Evolutionary conservation across 257 asterid genomes (phyloP), one percentile per base, ranked within the genome.

Genomic region (Fraxinus pennsylvanica): DNA sequence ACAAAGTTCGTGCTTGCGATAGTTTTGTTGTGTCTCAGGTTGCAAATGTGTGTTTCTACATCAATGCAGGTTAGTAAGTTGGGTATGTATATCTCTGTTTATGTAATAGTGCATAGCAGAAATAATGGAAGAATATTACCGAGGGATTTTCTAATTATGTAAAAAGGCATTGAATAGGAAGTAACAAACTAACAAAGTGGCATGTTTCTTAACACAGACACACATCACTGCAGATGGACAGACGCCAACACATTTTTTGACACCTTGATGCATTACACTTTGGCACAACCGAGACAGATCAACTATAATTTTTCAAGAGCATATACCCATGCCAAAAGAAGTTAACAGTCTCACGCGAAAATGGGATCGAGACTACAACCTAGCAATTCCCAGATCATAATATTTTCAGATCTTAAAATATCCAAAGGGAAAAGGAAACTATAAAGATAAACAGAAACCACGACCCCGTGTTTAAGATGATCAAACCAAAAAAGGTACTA

Each of bases 401-500:
- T 25, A 63, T 27, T 63, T 27, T 25, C 35, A 63, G 35, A 63
- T 22, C 19, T 27, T 12, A 25, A 27, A 22, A 12, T 27, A 25
- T 63, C 69, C 36, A 1, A 25, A 9, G 15, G 15, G 10, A 22
- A 61, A 68, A 36, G 43, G 68, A 7, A 27, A 21, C 47, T 43
- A 43, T 12, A 63, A 29, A 50, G 65, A 77, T 72, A 67, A 73
- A 32, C 54, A 80, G 72, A 43, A 81, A 41, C 33, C 19, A 52
- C 47, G 72, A 7, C 69, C 85, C 43, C 35, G 9, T 7, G 29
- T 63, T 73, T 68, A 61, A 69, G 8, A n/a, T 61, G 65, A 3
- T 66, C 15, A 71, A 68, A 50, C 68, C 74, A 9, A 30, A n/a
- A 76, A 75, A 6, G 72, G 73, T 72, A 59, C 72, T 45, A 74